These are phyloP conservation scores for Ogataea allantospora DNA, from an alignment of 805 yeast genomes.

Conservation along the genomic window DNA sequence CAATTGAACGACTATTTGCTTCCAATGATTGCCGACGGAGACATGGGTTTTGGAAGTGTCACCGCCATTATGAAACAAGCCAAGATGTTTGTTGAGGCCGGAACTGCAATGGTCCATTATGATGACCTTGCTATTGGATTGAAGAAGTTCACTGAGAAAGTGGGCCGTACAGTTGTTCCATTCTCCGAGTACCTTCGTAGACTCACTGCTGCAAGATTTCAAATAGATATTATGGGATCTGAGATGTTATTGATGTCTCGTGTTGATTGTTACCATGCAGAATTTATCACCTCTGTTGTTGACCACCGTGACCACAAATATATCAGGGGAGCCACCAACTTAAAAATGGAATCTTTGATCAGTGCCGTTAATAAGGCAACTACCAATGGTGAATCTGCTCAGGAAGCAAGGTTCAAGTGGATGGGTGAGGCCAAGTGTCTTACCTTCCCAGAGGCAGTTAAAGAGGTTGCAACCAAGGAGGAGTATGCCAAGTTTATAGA, in stretches of 20 bases:
- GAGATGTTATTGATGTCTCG: constrained; percentile 59
- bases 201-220: constrained; percentile 55
- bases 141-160: constrained; percentile 62
- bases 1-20: constrained; percentile 47
- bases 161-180: constrained; percentile 63
- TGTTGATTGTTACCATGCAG: constrained; percentile 57
- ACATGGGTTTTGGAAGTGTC: constrained; percentile 65
- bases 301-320: constrained; percentile 59
- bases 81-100: constrained; percentile 62
- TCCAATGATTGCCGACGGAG: constrained; percentile 67
- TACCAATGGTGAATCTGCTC: constrained; percentile 34
- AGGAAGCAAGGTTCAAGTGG: constrained; percentile 46
- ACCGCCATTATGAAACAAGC: constrained; percentile 65
- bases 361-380: constrained; percentile 46
- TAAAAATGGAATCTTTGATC: constrained; percentile 40
- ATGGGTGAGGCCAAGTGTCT: constrained; percentile 37
- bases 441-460: constrained; percentile 53
- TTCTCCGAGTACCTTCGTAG: constrained; percentile 54
- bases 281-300: constrained; percentile 47
- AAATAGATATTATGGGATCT: constrained; percentile 63
- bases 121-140: constrained; percentile 68
- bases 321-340: constrained; percentile 46
- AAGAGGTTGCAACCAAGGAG: constrained; percentile 28
- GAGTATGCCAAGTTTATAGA: constrained; percentile 13
- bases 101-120: constrained; percentile 64